Evolutionary conservation across 805 yeast species (phyloP), one percentile per base, ranked within the genome.

Genomic region (Yarrowia sp.): DNA sequence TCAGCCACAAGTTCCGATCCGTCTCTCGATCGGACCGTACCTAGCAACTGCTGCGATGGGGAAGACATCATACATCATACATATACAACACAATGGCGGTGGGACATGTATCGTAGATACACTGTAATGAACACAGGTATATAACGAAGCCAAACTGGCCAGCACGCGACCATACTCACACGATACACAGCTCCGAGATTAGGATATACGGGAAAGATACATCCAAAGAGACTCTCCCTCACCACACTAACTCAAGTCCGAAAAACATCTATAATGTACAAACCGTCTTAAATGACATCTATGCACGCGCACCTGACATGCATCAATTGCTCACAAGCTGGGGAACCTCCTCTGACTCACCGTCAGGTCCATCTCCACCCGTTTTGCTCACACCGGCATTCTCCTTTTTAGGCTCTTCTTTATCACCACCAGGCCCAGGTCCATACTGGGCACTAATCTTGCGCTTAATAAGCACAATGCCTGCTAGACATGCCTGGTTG

Each of bases 391-490:
- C 26, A n/a, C 5, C 49, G 7, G 19, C 19, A 12, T 41, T 5
- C 21, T n/a, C 8, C 9, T 14, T 12, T 24, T 30, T 30, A 48
- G 40, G 12, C 8, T 33, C 16, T 8, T 33, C 21, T 17, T 48
- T 21, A 17, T 26, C 30, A 17, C 11, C 49, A 2, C 35, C 51
- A 43, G n/a, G n/a, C 4, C 51, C 48, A 43, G 30, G 32, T 30
- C 52, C 54, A 48, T 16, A 48, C 28, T 30, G 54, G 14, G 38
- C 38, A 19, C 11, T 33, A 40, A 51, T 51, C 58, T 51, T 51
- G n/a, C 61, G 44, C 46, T 28, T 54, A 35, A 54, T 54, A 7
- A 54, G 33, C 33, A 54, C 61, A 54, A 54, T 38, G 28, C 61
- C 61, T 12, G 28, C 46, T 4, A 54, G 46, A 54, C 61, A 54